phyloP scores from a whole-genome alignment of 345 rosid genomes.

The Pugionium dolabratum region DNA sequence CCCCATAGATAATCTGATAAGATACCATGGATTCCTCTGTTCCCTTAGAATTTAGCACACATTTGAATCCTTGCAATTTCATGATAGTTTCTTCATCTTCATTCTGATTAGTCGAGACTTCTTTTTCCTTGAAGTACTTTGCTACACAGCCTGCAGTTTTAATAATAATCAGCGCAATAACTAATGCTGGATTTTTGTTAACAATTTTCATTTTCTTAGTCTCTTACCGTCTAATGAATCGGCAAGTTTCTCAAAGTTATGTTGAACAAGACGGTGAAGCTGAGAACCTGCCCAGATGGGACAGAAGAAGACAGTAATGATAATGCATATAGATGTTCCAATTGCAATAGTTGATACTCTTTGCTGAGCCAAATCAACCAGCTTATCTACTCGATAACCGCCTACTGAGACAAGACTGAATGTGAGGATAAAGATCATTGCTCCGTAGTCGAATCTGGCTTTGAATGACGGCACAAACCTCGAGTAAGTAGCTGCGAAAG shows the following conservation, averaged over 20 bases:
- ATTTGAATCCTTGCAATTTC: constrained; percentile 52
- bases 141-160: constrained; percentile 49
- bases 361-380: constrained; percentile 57
- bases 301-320: constrained; percentile 54
- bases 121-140: constrained; percentile 50
- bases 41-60: constrained; percentile 72
- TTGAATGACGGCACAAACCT: constrained; percentile 72
- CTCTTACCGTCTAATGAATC: constrained; percentile 62
- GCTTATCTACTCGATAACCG: constrained; percentile 57
- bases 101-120: constrained; percentile 7
- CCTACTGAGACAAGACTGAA: constrained; percentile 73
- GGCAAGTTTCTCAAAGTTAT: constrained; percentile 62
- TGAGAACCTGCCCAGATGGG: constrained; percentile 83
- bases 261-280: constrained; percentile 59
- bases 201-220: not conserved
- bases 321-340: constrained; percentile 64
- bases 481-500: constrained; percentile 70
- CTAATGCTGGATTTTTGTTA: not conserved
- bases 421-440: constrained; percentile 75
- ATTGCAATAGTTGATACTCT: constrained; percentile 63
- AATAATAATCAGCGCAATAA: not conserved
- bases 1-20: constrained; percentile 10
- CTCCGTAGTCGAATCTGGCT: constrained; percentile 76
- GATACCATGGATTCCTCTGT: constrained; percentile 69
- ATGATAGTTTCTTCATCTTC: constrained; percentile 41